phyloP scores from a whole-genome alignment of 169 alveolate species.

The Eimeria falciformis region DNA sequence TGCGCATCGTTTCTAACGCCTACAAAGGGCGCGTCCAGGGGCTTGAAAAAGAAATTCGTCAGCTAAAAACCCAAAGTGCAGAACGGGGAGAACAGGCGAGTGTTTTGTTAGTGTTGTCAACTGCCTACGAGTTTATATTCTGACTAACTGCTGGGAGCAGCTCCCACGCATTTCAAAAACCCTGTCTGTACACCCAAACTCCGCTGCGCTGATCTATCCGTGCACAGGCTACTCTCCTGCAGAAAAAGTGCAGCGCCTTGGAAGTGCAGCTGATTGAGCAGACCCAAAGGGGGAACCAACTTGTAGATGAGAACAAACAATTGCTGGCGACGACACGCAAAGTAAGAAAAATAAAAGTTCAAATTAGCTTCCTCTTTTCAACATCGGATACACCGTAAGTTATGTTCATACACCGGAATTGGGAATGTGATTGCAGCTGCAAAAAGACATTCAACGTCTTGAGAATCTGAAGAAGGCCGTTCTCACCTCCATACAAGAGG shows the following conservation, averaged over 20 bases:
- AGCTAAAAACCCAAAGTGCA: constrained; percentile 85
- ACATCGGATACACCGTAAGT: too few relatives aligned
- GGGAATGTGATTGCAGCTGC: constrained; percentile 77
- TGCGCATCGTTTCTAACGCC: constrained; percentile 89
- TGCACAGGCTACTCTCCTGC: constrained; percentile 85
- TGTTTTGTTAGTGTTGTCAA: background rate
- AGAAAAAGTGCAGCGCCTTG: constrained; percentile 87
- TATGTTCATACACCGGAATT: background rate
- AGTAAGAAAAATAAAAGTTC: constrained; percentile 28
- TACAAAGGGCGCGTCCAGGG: constrained; percentile 89
- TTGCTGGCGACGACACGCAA: constrained; percentile 86
- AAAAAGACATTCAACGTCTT: constrained; percentile 87
- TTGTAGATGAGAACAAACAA: constrained; percentile 89
- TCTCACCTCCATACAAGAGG: constrained; percentile 89
- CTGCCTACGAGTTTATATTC: background rate
- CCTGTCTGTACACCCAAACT: background rate
- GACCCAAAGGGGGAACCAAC: constrained; percentile 89
- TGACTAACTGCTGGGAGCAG: background rate
- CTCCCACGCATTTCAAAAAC: background rate
- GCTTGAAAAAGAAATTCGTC: constrained; percentile 86
- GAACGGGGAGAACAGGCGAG: constrained; percentile 88
- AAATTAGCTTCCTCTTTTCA: too few relatives aligned
- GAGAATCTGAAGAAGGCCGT: constrained; percentile 89
- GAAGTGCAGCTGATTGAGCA: constrained; percentile 90
- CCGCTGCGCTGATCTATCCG: background rate